These are phyloP conservation scores for Nakaseomyces delphensis DNA, from an alignment of 1,139 yeast genomes.

Conservation along the genomic window DNA sequence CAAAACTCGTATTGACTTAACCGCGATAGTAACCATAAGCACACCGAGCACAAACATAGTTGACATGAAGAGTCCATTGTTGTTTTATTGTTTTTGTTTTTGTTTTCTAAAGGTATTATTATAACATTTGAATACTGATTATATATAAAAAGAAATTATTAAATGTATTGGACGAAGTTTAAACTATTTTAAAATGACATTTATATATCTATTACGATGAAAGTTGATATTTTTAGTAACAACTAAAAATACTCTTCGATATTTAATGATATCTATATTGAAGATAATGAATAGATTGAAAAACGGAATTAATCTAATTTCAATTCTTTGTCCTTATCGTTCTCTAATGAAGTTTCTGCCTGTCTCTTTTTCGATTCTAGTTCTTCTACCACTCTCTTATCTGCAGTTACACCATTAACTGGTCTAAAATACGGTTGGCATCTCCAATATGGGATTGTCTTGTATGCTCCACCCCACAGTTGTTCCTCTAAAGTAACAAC, in stretches of 20 bases:
- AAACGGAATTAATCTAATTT: constrained; percentile 7
- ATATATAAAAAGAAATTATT: too few relatives aligned
- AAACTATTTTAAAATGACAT: too few relatives aligned
- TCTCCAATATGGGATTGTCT: constrained; percentile 90
- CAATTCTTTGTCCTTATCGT: constrained; percentile 11
- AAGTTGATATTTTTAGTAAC: too few relatives aligned
- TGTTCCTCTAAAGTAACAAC: constrained; percentile 48
- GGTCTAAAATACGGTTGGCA: constrained; percentile 91
- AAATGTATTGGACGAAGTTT: too few relatives aligned
- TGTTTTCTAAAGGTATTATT: background rate
- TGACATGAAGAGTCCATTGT: background rate
- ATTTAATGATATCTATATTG: background rate
- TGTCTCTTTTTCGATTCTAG: constrained; percentile 12
- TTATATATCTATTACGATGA: too few relatives aligned
- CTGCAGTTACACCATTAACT: constrained; percentile 59
- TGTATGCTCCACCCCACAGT: constrained; percentile 75
- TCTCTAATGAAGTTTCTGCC: constrained; percentile 15
- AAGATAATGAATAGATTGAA: background rate
- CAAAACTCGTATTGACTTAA: background rate
- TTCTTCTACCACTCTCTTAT: constrained; percentile 33
- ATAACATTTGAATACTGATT: too few relatives aligned
- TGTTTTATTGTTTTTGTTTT: background rate
- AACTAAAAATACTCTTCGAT: too few relatives aligned
- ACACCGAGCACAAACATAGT: constrained; percentile 3
- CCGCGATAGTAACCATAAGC: background rate